phyloP scores from a whole-genome alignment of 352 stramenopile genomes.

The Globisporangium cylindrosporum region DNA sequence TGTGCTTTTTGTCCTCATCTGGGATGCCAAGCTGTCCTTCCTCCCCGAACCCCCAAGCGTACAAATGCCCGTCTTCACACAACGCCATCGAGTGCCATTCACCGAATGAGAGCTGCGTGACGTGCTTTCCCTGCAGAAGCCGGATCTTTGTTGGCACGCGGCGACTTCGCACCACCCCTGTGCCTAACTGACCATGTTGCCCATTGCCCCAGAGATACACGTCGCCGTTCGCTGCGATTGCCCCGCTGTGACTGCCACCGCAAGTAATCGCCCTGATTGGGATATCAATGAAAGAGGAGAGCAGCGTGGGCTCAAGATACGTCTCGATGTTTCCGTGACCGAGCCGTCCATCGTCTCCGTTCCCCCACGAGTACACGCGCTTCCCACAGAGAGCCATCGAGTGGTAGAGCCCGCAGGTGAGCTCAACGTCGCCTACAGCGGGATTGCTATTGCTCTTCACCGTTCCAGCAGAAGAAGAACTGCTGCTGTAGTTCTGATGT shows the following conservation, averaged over 20 bases:
- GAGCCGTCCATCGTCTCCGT: conserved; percentile 63
- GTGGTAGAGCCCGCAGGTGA: conserved; percentile 59
- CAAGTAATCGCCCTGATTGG: conserved; percentile 41
- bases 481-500: neutral
- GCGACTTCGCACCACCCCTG: conserved; percentile 36
- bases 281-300: conserved; percentile 34
- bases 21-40: conserved; percentile 62
- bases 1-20: conserved; percentile 39
- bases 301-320: conserved; percentile 30
- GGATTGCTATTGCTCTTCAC: neutral
- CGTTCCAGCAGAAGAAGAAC: neutral
- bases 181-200: conserved; percentile 53
- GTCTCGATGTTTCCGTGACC: conserved; percentile 49
- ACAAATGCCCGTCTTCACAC: conserved; percentile 48
- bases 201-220: conserved; percentile 63
- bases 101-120: conserved; percentile 50
- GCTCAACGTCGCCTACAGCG: conserved; percentile 27
- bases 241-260: conserved; percentile 58
- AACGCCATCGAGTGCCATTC: conserved; percentile 77
- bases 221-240: conserved; percentile 35
- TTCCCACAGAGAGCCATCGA: conserved; percentile 41
- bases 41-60: conserved; percentile 69
- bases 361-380: conserved; percentile 59
- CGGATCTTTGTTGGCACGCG: conserved; percentile 41
- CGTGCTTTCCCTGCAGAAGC: conserved; percentile 37